Evolutionary conservation across 2,329 filamentous ascomycete genomes (phyloP).

Genomic region (Claviceps sp.): DNA sequence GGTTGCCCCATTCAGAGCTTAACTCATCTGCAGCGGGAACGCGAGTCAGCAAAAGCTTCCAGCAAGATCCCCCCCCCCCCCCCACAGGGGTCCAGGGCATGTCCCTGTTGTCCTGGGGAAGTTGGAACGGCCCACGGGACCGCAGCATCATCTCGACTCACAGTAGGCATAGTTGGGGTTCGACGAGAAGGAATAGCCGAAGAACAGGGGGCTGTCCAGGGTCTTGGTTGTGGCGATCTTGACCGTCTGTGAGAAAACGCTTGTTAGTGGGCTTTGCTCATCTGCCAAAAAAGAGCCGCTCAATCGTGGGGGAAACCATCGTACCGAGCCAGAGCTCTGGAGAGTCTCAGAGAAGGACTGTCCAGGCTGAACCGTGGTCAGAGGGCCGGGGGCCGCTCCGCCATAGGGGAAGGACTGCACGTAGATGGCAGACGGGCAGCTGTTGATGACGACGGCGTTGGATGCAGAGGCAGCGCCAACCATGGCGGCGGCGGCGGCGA

Average conservation of each 20-base stretch:
- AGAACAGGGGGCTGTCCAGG: conserved; percentile 24
- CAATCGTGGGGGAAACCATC: conserved; percentile 5
- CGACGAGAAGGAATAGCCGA: conserved; percentile 26
- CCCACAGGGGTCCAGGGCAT: too few species aligned
- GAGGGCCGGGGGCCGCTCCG: conserved; percentile 16
- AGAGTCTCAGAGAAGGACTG: conserved; percentile 23
- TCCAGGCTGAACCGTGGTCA: conserved; percentile 20
- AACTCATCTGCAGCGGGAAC: conserved; percentile 19
- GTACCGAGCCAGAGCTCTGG: conserved; percentile 21
- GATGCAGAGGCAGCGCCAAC: conserved; percentile 20
- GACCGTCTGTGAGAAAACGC: conserved; percentile 19
- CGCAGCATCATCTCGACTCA: conserved; percentile 11
- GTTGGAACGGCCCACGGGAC: neutral
- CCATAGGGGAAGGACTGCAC: conserved; percentile 25
- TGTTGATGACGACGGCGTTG: conserved; percentile 23
- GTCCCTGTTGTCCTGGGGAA: too few species aligned
- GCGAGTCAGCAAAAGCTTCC: neutral
- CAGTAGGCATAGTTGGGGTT: conserved; percentile 26
- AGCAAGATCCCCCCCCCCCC: too few species aligned
- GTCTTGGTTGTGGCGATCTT: conserved; percentile 27
- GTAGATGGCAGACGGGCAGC: conserved; percentile 19
- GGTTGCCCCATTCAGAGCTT: conserved; percentile 28
- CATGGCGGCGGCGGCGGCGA: conserved; percentile 17
- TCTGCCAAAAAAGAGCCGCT: neutral
- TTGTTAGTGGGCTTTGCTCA: neutral